Evolutionary conservation across 2,329 filamentous ascomycete species (phyloP).

Genomic region (Calonectria naviculata): DNA sequence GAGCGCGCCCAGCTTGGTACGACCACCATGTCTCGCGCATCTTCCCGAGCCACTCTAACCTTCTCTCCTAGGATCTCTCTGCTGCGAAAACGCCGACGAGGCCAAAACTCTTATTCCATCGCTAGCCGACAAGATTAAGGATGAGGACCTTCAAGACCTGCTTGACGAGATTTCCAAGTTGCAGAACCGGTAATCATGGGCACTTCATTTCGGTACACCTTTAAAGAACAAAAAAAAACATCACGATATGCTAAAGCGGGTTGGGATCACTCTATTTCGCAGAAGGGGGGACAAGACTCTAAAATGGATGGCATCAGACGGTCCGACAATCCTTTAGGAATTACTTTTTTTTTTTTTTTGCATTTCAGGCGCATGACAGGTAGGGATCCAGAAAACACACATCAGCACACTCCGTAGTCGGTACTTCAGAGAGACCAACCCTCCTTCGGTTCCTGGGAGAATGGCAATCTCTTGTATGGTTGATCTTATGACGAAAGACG

Average conservation of each 20-base stretch:
- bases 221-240: not conserved
- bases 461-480: constrained; percentile 33
- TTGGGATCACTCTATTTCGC: constrained; percentile 12
- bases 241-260: constrained; percentile 17
- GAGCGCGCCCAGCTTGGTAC: constrained; percentile 92
- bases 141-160: constrained; percentile 88
- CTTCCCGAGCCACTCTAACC: constrained; percentile 1
- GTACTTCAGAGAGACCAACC: constrained; percentile 27
- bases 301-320: constrained; percentile 29
- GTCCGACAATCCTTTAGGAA: constrained; percentile 2
- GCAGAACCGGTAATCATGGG: constrained; percentile 52
- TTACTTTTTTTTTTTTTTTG: constrained; percentile 23
- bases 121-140: constrained; percentile 87
- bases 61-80: constrained; percentile 78
- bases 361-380: constrained; percentile 45
- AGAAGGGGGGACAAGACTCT: constrained; percentile 3
- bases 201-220: no score
- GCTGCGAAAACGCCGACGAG: constrained; percentile 93
- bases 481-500: constrained; percentile 35
- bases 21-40: constrained; percentile 29
- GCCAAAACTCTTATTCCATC: constrained; percentile 96
- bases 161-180: constrained; percentile 93
- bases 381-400: constrained; percentile 34
- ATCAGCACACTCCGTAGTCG: constrained; percentile 23
- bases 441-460: constrained; percentile 31